Evolutionary conservation across 306 rosid genomes (phyloP).

Genomic region (Astragalus glycyphyllos): DNA sequence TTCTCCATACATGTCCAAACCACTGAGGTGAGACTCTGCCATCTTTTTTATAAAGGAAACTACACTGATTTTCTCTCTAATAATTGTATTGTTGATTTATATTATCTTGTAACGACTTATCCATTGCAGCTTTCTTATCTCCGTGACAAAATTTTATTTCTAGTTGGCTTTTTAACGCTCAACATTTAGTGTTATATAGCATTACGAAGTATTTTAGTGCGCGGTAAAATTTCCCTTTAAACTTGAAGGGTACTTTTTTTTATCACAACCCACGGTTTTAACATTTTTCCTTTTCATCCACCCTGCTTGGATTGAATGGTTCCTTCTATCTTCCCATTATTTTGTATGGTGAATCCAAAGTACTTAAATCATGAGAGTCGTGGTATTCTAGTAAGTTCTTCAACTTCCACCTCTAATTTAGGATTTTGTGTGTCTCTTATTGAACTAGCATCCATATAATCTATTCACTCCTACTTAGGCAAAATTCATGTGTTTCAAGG

Average conservation of each 20-base stretch:
- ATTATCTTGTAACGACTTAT: conserved; percentile 2
- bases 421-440: neutral
- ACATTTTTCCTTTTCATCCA: neutral
- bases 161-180: neutral
- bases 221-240: neutral
- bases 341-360: neutral
- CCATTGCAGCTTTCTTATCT: neutral
- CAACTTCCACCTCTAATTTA: neutral
- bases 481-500: conserved; percentile 4
- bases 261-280: neutral
- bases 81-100: neutral
- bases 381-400: neutral
- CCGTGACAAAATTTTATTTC: neutral
- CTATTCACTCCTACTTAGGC: neutral
- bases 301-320: neutral
- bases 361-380: neutral
- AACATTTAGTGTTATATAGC: neutral
- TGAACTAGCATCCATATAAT: neutral
- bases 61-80: neutral
- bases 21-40: neutral
- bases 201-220: neutral
- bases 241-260: neutral
- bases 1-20: conserved; percentile 1
- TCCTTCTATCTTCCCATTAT: neutral
- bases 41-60: neutral